Percentiles rank a stretch among this genome's conserved stretches.
These are phyloP conservation scores for Tricholoma terreum DNA, from an alignment of 768 basidiomycete species.

Conservation along the genomic window DNA sequence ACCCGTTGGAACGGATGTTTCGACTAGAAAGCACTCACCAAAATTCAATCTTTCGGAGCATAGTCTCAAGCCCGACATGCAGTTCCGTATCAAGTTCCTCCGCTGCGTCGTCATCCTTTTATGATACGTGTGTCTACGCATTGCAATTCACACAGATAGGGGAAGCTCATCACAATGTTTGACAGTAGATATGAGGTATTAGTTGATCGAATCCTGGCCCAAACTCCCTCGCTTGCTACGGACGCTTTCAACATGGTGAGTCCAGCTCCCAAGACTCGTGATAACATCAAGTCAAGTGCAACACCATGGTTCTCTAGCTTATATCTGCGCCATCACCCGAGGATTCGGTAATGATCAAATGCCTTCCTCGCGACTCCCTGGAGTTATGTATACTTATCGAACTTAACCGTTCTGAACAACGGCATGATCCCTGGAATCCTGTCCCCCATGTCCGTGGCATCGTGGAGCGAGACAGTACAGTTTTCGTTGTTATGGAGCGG, in stretches of 20 bases:
- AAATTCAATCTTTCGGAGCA: slow-evolving; percentile 14
- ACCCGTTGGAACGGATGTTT: slow-evolving; percentile 34
- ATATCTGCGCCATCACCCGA: slow-evolving; percentile 29
- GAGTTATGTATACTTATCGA: slow-evolving; percentile 41
- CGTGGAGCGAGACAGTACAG: slow-evolving; percentile 38
- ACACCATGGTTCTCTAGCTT: slow-evolving; percentile 19
- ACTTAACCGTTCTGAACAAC: slow-evolving; percentile 41
- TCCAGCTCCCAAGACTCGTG: background rate
- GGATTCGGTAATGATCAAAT: slow-evolving; percentile 40
- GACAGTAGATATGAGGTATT: slow-evolving; percentile 29
- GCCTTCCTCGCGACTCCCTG: slow-evolving; percentile 29
- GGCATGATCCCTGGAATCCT: slow-evolving; percentile 55
- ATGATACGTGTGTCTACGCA: slow-evolving; percentile 25
- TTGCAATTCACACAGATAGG: background rate
- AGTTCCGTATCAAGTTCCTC: slow-evolving; percentile 26
- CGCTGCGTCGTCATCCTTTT: slow-evolving; percentile 26
- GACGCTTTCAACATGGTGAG: slow-evolving; percentile 21
- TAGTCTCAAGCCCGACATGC: slow-evolving; percentile 19
- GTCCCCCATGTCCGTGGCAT: slow-evolving; percentile 44
- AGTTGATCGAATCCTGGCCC: slow-evolving; percentile 27
- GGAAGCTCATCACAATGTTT: background rate
- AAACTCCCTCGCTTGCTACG: slow-evolving; percentile 18
- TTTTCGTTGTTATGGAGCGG: slow-evolving; percentile 44
- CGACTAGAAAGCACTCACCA: slow-evolving; percentile 25
- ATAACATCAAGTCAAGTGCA: no score